phyloP scores from a whole-genome alignment of 2,329 filamentous ascomycete genomes.

The Microascus cirrosus region DNA sequence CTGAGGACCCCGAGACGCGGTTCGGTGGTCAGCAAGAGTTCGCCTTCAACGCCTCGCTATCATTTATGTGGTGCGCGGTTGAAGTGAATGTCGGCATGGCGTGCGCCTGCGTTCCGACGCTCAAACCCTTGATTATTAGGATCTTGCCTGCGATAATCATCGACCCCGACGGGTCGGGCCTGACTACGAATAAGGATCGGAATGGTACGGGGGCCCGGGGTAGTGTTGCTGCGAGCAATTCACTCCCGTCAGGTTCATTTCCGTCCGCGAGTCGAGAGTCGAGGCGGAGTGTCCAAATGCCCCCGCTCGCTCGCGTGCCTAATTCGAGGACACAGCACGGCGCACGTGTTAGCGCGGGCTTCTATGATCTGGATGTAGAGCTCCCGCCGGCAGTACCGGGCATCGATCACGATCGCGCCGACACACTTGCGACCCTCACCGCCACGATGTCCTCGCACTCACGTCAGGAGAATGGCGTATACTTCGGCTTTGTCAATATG shows the following conservation, averaged over 20 bases:
- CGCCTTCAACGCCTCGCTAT: constrained; percentile 67
- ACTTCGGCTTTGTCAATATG: constrained; percentile 72
- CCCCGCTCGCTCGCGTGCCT: neutral
- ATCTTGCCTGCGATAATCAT: constrained; percentile 46
- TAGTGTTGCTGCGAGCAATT: neutral
- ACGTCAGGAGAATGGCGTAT: constrained; percentile 33
- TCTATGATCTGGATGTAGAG: neutral
- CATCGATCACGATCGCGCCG: constrained; percentile 11
- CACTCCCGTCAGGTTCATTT: neutral
- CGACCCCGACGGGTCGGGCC: constrained; percentile 22
- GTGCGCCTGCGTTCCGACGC: constrained; percentile 81
- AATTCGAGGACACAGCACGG: neutral
- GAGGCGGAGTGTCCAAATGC: neutral
- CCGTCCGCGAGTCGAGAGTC: neutral
- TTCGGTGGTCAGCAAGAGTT: constrained; percentile 47
- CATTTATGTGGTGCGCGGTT: constrained; percentile 88
- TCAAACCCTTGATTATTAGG: constrained; percentile 72
- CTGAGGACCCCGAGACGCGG: constrained; percentile 24
- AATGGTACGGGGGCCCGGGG: neutral
- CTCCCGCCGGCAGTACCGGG: neutral
- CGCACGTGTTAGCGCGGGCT: neutral
- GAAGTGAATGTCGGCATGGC: constrained; percentile 87
- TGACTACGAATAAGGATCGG: neutral
- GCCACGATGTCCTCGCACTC: constrained; percentile 5
- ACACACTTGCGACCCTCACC: constrained; percentile 19